Evolutionary conservation across 2,329 filamentous ascomycete genomes (phyloP).

Genomic region (Lasiodiplodia citricola): DNA sequence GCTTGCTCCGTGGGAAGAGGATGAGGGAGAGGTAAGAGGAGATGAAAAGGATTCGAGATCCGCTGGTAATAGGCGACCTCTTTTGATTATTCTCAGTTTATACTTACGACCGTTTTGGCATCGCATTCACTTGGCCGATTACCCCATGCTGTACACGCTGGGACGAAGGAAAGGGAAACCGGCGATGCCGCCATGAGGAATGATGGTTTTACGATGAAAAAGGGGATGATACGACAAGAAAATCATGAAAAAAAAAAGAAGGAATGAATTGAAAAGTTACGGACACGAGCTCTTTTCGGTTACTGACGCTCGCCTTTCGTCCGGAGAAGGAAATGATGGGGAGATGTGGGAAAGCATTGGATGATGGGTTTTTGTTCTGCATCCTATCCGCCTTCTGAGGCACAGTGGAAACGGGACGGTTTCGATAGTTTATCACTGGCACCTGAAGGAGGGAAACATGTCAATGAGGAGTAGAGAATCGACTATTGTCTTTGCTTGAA

Average conservation of each 20-base stretch:
- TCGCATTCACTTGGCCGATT: slow-evolving; percentile 4
- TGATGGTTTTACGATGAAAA: slow-evolving; percentile 5
- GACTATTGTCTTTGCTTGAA: slow-evolving; percentile 4
- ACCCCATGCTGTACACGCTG: slow-evolving; percentile 14
- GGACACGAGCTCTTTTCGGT: slow-evolving; percentile 16
- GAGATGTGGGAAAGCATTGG: neutral
- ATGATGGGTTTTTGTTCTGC: neutral
- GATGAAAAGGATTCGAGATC: neutral
- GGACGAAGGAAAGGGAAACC: neutral
- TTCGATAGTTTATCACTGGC: neutral
- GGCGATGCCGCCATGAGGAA: slow-evolving; percentile 14
- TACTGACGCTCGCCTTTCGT: neutral
- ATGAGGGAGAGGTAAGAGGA: neutral
- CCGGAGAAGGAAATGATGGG: neutral
- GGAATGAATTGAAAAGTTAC: neutral
- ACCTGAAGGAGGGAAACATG: neutral
- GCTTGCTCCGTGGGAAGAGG: slow-evolving; percentile 5
- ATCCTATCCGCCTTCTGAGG: neutral
- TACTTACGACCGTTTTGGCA: slow-evolving; percentile 3
- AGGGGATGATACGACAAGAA: neutral
- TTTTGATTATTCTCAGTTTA: neutral
- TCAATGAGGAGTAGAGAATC: neutral
- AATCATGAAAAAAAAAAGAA: neutral
- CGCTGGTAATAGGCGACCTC: slow-evolving; percentile 22
- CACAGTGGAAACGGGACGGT: neutral